These are phyloP conservation scores for Porcisia deanei DNA, from an alignment of 208 protist species.

Conservation along the genomic window DNA sequence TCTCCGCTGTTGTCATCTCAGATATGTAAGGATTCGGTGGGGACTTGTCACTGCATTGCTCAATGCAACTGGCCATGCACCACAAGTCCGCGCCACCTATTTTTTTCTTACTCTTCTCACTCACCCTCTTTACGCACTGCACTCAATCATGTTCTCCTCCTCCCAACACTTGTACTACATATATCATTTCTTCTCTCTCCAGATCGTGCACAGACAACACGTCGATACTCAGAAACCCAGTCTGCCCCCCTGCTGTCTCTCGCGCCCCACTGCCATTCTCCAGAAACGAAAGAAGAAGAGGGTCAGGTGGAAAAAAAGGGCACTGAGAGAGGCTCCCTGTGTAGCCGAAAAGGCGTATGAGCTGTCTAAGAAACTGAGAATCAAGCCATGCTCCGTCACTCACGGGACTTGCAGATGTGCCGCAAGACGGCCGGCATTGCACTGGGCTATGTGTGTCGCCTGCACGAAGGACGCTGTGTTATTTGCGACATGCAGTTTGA, in stretches of 20 bases:
- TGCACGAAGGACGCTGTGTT: conserved; percentile 89
- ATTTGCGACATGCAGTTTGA: conserved; percentile 88
- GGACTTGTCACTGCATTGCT: neutral
- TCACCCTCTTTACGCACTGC: neutral
- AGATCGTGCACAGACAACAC: neutral
- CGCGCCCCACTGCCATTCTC: neutral
- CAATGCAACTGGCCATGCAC: neutral
- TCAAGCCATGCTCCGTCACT: conserved; percentile 73
- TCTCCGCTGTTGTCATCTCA: neutral
- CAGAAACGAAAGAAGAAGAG: neutral
- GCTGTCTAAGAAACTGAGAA: neutral
- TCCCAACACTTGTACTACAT: neutral
- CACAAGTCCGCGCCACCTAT: neutral
- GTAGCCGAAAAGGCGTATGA: neutral
- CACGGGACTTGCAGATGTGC: conserved; percentile 90
- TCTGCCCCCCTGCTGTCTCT: neutral
- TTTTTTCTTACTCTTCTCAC: neutral
- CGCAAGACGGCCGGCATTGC: conserved; percentile 72
- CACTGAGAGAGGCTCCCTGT: neutral
- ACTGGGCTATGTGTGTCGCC: conserved; percentile 80
- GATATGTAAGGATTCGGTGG: neutral
- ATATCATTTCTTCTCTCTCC: neutral
- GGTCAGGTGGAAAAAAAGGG: neutral
- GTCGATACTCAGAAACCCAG: neutral
- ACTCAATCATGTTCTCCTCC: neutral